These are phyloP conservation scores for Penicillium sp. DNA, from an alignment of 2,329 filamentous ascomycete genomes.

Conservation along the genomic window DNA sequence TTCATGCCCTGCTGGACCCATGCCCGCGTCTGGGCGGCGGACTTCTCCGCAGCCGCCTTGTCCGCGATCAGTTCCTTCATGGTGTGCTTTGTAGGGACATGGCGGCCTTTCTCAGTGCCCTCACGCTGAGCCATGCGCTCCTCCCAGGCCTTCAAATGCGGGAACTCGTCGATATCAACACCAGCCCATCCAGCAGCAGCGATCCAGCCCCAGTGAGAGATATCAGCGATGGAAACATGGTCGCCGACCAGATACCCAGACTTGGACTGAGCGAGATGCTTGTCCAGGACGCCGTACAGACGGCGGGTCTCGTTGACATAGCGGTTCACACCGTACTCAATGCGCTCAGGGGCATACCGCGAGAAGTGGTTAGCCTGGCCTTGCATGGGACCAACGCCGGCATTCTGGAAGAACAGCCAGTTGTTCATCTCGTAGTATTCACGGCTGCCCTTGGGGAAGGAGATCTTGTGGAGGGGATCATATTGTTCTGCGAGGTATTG, in stretches of 20 bases:
- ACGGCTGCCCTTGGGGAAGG: slow-evolving; percentile 64
- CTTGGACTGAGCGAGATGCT: slow-evolving; percentile 54
- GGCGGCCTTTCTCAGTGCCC: slow-evolving; percentile 67
- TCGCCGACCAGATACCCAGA: slow-evolving; percentile 50
- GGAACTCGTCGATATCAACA: slow-evolving; percentile 69
- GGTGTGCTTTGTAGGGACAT: slow-evolving; percentile 62
- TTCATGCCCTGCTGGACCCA: slow-evolving; percentile 71
- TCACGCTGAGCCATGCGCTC: slow-evolving; percentile 63
- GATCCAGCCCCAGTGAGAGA: slow-evolving; percentile 76
- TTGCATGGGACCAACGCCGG: slow-evolving; percentile 76
- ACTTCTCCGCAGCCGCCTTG: slow-evolving; percentile 54
- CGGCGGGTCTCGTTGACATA: slow-evolving; percentile 81
- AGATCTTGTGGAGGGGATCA: slow-evolving; percentile 75
- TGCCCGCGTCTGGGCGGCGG: slow-evolving; percentile 48
- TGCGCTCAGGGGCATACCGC: slow-evolving; percentile 75
- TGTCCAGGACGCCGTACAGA: slow-evolving; percentile 71
- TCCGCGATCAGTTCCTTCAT: slow-evolving; percentile 57
- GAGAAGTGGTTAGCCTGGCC: slow-evolving; percentile 79
- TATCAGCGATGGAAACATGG: slow-evolving; percentile 59
- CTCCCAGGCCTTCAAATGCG: slow-evolving; percentile 70
- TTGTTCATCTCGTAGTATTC: slow-evolving; percentile 76
- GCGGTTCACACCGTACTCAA: slow-evolving; percentile 74
- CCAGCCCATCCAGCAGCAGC: slow-evolving; percentile 55
- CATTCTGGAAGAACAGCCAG: slow-evolving; percentile 76
- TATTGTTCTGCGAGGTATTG: slow-evolving; percentile 79